phyloP scores from a whole-genome alignment of 257 asterid genomes.

The Linderniella brevidens region DNA sequence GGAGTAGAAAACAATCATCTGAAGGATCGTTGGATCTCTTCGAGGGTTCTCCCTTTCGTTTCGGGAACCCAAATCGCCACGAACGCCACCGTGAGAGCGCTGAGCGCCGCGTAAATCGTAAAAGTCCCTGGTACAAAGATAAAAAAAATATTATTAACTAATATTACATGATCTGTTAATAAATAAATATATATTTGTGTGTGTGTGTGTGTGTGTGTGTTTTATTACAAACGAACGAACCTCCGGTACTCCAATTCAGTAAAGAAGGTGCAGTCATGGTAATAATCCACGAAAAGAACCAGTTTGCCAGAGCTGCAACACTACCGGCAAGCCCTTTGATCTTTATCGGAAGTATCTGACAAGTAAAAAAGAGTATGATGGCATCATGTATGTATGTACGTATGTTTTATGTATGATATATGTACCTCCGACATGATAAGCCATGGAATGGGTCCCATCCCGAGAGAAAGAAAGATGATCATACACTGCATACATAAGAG shows the following conservation, averaged over 20 bases:
- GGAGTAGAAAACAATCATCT: conserved; percentile 17
- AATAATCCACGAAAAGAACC: conserved; percentile 38
- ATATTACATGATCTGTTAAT: not conserved
- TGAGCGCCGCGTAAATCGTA: conserved; percentile 21
- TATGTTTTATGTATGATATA: no score
- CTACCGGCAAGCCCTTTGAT: conserved; percentile 61
- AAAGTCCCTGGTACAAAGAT: conserved; percentile 26
- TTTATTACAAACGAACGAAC: conserved; percentile 12
- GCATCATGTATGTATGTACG: conserved; percentile 1
- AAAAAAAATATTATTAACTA: not conserved
- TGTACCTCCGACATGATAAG: conserved; percentile 67
- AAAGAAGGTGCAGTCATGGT: conserved; percentile 44
- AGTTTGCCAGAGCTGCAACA: conserved; percentile 32
- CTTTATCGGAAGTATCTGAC: conserved; percentile 57
- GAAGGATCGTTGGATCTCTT: conserved; percentile 51
- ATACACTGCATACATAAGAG: conserved; percentile 18
- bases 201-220: no score
- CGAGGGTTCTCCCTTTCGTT: conserved; percentile 69
- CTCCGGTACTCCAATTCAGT: conserved; percentile 56
- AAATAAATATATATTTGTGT: not conserved
- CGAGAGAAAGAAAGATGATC: conserved; percentile 42
- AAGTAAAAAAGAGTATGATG: conserved; percentile 3
- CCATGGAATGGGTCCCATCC: conserved; percentile 75
- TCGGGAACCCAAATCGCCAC: conserved; percentile 64
- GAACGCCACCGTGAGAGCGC: conserved; percentile 30